Evolutionary conservation across 148 eudicot genomes (phyloP).

Genomic region (Pharnaceum exiguum): DNA sequence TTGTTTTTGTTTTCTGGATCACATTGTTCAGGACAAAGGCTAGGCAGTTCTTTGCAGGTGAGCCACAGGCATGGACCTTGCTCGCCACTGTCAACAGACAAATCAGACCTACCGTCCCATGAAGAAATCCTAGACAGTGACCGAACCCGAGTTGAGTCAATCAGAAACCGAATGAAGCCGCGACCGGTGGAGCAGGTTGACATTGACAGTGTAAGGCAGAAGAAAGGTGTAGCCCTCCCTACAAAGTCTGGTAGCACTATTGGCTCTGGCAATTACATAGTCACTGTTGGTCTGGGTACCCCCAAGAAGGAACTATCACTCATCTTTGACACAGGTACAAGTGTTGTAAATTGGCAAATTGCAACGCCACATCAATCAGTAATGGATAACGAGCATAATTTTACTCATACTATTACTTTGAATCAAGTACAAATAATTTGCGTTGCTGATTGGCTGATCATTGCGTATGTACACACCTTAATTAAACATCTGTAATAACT

Average conservation of each 20-base stretch:
- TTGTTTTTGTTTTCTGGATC: neutral
- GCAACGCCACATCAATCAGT: conserved; percentile 14
- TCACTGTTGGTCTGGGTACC: conserved; percentile 54
- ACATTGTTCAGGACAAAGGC: conserved; percentile 14
- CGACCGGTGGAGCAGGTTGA: conserved; percentile 5
- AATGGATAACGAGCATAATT: neutral
- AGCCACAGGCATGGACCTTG: conserved; percentile 71
- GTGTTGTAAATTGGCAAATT: conserved; percentile 18
- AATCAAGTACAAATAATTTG: no score
- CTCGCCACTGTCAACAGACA: conserved; percentile 15
- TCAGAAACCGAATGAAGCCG: conserved; percentile 29
- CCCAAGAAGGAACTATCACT: conserved; percentile 55
- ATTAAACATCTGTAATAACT: no score
- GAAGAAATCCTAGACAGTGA: conserved; percentile 43
- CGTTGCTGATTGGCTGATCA: no score
- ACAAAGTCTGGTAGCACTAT: conserved; percentile 49
- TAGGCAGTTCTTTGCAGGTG: conserved; percentile 35
- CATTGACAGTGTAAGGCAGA: neutral
- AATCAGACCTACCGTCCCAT: conserved; percentile 19
- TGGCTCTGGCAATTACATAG: conserved; percentile 63
- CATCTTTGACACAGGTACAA: conserved; percentile 67
- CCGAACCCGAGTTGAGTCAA: conserved; percentile 56
- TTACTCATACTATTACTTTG: no score
- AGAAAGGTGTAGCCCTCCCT: conserved; percentile 31
- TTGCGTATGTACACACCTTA: no score